Conservation (phyloP, 345 rosid genomes). For the Populus deltoides region DNA sequence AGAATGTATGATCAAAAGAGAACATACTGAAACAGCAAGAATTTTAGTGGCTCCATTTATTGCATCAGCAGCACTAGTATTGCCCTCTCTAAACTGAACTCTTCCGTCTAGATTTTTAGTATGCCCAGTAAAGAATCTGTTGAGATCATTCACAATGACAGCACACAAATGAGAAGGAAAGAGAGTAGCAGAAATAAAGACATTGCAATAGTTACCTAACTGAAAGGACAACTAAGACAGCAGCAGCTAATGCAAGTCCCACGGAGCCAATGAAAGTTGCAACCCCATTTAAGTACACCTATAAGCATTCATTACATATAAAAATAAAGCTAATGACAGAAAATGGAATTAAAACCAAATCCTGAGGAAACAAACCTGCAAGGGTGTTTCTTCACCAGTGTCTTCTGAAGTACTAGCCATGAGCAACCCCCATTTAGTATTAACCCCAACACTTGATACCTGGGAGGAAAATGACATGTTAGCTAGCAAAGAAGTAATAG, state of each 20-base stretch:
- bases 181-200: neutral
- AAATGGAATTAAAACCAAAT: neutral
- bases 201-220: conserved; percentile 43
- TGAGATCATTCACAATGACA: neutral
- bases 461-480: neutral
- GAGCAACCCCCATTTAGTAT: conserved; percentile 37
- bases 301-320: conserved; percentile 6
- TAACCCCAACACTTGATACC: conserved; percentile 35
- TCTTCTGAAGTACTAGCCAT: conserved; percentile 38
- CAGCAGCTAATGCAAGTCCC: conserved; percentile 80
- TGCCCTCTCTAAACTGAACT: conserved; percentile 51
- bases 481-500: neutral
- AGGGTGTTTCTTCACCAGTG: conserved; percentile 38
- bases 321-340: conserved; percentile 1
- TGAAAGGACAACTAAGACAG: conserved; percentile 74
- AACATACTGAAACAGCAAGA: conserved; percentile 85
- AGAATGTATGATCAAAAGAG: neutral
- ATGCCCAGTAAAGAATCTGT: conserved; percentile 82
- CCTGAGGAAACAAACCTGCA: conserved; percentile 28
- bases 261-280: conserved; percentile 93
- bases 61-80: conserved; percentile 50
- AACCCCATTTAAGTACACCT: conserved; percentile 97
- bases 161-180: neutral
- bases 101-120: conserved; percentile 47
- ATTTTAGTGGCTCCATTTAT: conserved; percentile 73